A percentile compares a stretch with the other conserved stretches of the same genome.
Conservation (phyloP, 129 eudicot species). For the Smallanthus sonchifolius region DNA sequence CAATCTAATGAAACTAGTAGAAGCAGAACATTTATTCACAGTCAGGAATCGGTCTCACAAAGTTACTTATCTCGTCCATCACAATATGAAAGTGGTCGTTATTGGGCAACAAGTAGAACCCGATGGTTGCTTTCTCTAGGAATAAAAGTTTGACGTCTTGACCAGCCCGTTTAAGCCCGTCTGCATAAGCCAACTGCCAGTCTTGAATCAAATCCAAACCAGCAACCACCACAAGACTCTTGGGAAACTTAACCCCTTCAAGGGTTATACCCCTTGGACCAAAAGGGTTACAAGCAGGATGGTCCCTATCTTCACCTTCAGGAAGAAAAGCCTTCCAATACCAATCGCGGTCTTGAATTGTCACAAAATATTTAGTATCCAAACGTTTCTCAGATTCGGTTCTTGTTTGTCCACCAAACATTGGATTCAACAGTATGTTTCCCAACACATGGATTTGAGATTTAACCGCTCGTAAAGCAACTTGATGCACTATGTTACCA, state of each 20-base stretch:
- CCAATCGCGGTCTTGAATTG: slow-evolving; percentile 59
- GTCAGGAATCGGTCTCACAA: slow-evolving; percentile 37
- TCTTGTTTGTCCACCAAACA: slow-evolving; percentile 62
- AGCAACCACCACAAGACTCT: slow-evolving; percentile 62
- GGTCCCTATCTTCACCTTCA: slow-evolving; percentile 64
- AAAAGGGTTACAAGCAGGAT: slow-evolving; percentile 67
- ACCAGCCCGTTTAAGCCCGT: slow-evolving; percentile 46
- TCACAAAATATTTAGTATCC: slow-evolving; percentile 52
- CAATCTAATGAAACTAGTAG: slow-evolving; percentile 26
- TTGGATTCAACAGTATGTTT: slow-evolving; percentile 52
- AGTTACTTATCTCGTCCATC: slow-evolving; percentile 54
- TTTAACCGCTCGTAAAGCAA: slow-evolving; percentile 39
- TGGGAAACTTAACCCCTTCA: slow-evolving; percentile 46
- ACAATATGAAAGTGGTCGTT: slow-evolving; percentile 50
- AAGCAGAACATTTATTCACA: slow-evolving; percentile 23
- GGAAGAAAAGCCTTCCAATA: slow-evolving; percentile 70
- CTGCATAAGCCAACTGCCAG: slow-evolving; percentile 57
- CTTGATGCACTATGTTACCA: slow-evolving; percentile 60
- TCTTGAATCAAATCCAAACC: slow-evolving; percentile 61
- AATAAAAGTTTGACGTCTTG: slow-evolving; percentile 52
- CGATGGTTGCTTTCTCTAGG: slow-evolving; percentile 54
- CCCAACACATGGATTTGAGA: slow-evolving; percentile 48
- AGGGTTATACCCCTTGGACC: slow-evolving; percentile 50
- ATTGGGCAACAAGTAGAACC: slow-evolving; percentile 66
- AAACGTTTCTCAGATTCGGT: slow-evolving; percentile 54